Conservation (phyloP, 2,329 filamentous ascomycete genomes). For the Colletotrichum sojae region DNA sequence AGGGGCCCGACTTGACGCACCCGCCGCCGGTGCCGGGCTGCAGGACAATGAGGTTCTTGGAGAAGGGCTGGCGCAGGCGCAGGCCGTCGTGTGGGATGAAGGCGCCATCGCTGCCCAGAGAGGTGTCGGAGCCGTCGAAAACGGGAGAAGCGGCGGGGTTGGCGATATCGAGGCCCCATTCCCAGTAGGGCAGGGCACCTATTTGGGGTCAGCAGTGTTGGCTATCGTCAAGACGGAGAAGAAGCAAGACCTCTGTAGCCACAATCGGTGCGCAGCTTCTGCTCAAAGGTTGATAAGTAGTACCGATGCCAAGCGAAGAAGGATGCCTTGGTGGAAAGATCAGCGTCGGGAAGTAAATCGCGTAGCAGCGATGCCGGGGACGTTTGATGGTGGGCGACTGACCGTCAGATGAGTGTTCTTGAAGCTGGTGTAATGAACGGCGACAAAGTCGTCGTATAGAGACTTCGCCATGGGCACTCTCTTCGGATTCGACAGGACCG, state of each 20-base stretch:
- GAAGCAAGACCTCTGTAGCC: conserved; percentile 31
- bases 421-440: conserved; percentile 39
- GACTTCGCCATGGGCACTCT: conserved; percentile 42
- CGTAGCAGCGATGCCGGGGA: not conserved
- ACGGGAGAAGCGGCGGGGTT: conserved; percentile 51
- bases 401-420: conserved; percentile 36
- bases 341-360: too few relatives aligned
- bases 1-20: conserved; percentile 51
- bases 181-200: conserved; percentile 43
- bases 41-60: conserved; percentile 46
- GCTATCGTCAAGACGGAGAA: too few relatives aligned
- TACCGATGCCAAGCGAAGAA: conserved; percentile 43
- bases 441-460: conserved; percentile 44
- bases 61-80: conserved; percentile 38
- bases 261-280: conserved; percentile 39
- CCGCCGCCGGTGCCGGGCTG: conserved; percentile 67
- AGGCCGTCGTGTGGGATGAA: conserved; percentile 46
- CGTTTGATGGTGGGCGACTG: not conserved
- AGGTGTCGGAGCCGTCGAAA: conserved; percentile 57
- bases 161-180: conserved; percentile 43
- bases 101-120: conserved; percentile 56
- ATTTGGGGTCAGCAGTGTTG: not conserved
- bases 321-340: conserved; percentile 16
- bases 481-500: conserved; percentile 29
- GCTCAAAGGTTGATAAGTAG: conserved; percentile 36